Evolutionary conservation across 73 alveolate species (phyloP).

Genomic region (Effrenium voratum): DNA sequence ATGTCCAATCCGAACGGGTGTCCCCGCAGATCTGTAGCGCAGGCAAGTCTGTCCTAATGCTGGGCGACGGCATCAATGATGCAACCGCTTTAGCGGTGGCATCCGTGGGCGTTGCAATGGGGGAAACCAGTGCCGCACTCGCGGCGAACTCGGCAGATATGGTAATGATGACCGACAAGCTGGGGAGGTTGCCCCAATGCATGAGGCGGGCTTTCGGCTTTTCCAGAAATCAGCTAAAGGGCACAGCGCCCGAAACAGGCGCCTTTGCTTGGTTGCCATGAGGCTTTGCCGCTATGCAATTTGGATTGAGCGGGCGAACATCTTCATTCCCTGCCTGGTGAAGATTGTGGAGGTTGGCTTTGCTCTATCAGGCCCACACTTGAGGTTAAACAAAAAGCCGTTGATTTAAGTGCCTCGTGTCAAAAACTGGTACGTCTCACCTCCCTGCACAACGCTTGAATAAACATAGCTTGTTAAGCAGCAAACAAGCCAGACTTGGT

Average conservation of each 20-base stretch:
- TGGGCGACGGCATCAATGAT: slow-evolving; percentile 87
- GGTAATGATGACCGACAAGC: slow-evolving; percentile 51
- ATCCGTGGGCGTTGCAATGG: slow-evolving; percentile 59
- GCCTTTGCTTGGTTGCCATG: no score
- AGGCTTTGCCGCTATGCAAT: slow-evolving; percentile 45
- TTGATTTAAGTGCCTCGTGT: no score
- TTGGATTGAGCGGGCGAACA: slow-evolving; percentile 36
- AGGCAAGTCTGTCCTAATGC: slow-evolving; percentile 39
- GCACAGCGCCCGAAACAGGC: no score
- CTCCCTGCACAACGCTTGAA: no score
- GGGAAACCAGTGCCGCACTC: slow-evolving; percentile 36
- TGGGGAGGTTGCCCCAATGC: slow-evolving; percentile 43
- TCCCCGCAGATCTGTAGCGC: no score
- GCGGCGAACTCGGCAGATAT: slow-evolving; percentile 61
- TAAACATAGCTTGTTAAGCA: no score
- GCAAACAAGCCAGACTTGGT: no score
- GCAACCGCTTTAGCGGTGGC: slow-evolving; percentile 39
- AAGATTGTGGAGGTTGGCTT: slow-evolving; percentile 22
- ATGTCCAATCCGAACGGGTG: no score
- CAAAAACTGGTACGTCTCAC: no score
- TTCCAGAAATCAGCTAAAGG: no score
- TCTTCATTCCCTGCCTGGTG: slow-evolving; percentile 22
- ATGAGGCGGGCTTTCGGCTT: no score
- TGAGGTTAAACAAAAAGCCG: no score
- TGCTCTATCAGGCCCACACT: slow-evolving; percentile 10